phyloP scores from a whole-genome alignment of 805 yeast species.

The Priceomyces castillae region DNA sequence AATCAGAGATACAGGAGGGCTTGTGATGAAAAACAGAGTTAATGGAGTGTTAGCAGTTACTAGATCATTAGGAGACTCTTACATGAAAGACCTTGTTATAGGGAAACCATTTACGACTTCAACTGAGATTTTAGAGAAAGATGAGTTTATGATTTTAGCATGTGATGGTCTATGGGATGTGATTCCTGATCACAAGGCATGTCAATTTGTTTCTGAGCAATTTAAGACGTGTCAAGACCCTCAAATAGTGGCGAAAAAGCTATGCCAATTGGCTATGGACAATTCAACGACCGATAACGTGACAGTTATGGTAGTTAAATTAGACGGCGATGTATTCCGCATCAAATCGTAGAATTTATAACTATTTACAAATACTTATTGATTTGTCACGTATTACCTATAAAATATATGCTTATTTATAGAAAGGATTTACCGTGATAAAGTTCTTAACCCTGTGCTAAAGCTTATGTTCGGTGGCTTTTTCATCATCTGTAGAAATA shows the following conservation, averaged over 20 bases:
- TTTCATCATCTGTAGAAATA: constrained; percentile 11
- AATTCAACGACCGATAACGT: constrained; percentile 85
- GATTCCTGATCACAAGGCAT: constrained; percentile 78
- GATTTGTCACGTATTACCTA: too few relatives aligned
- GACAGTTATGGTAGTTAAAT: constrained; percentile 83
- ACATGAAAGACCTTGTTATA: constrained; percentile 82
- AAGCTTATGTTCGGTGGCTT: background rate
- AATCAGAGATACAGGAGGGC: constrained; percentile 76
- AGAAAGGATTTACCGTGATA: too few relatives aligned
- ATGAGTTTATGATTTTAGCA: constrained; percentile 82
- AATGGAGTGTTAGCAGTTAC: constrained; percentile 96
- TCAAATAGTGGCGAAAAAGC: constrained; percentile 59
- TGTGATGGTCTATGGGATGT: constrained; percentile 99
- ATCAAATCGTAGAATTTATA: background rate
- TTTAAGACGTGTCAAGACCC: constrained; percentile 43
- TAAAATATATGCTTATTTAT: too few relatives aligned
- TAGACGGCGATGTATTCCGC: constrained; percentile 45
- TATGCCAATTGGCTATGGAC: constrained; percentile 73
- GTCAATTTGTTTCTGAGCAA: constrained; percentile 59
- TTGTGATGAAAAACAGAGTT: constrained; percentile 85
- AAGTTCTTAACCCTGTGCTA: too few relatives aligned
- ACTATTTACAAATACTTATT: background rate
- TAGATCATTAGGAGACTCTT: constrained; percentile 89
- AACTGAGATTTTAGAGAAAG: constrained; percentile 64
- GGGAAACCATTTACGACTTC: constrained; percentile 92